Conservation (phyloP, 2,329 filamentous ascomycete species). For the Elsinoe necatrix region DNA sequence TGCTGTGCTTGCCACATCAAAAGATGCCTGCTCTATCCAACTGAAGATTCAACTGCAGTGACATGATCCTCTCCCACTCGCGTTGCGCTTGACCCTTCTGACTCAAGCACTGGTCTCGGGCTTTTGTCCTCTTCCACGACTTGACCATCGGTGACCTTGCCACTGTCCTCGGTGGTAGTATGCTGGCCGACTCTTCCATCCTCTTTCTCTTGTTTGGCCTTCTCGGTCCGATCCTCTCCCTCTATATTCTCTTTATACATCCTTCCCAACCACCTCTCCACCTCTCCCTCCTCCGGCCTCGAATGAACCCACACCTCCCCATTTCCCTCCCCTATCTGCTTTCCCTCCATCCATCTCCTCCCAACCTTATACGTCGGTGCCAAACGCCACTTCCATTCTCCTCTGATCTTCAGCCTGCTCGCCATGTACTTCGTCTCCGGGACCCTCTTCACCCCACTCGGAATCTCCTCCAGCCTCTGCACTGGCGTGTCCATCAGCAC, state of each 20-base stretch:
- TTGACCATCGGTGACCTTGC: neutral
- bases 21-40: too few relatives aligned
- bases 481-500: conserved; percentile 33
- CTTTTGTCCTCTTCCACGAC: neutral
- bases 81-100: neutral
- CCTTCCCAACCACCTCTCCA: conserved; percentile 21
- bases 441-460: conserved; percentile 39
- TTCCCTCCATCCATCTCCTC: conserved; percentile 28
- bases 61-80: neutral
- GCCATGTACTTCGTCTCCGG: conserved; percentile 53
- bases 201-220: neutral
- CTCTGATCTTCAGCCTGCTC: conserved; percentile 47
- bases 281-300: conserved; percentile 31
- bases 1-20: too few relatives aligned
- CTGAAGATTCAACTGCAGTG: too few relatives aligned
- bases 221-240: neutral
- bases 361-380: conserved; percentile 37
- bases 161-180: neutral
- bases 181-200: too few relatives aligned
- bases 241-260: neutral
- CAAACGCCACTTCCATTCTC: conserved; percentile 48
- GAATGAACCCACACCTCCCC: conserved; percentile 49
- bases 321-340: conserved; percentile 33
- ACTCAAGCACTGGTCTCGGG: neutral
- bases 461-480: conserved; percentile 38